A percentile compares a stretch with the other conserved stretches of the same genome.
Evolutionary conservation across 768 basidiomycete genomes (phyloP).

Genomic region (Boletus patriciae): DNA sequence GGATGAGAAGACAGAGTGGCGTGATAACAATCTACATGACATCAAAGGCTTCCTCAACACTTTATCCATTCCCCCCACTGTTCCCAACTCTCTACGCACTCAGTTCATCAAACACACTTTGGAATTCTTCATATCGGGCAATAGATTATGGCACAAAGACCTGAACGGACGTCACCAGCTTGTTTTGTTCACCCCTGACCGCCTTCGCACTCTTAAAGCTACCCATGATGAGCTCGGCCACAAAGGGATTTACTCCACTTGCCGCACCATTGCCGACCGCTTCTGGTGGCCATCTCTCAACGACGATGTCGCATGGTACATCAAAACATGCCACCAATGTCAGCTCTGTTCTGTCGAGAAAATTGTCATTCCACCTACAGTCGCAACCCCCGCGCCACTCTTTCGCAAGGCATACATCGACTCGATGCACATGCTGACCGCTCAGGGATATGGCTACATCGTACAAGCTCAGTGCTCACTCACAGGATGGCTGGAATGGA

Average conservation of each 20-base stretch:
- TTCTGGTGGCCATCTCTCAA: slow-evolving; percentile 35
- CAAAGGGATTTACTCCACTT: slow-evolving; percentile 4
- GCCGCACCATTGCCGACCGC: slow-evolving; percentile 7
- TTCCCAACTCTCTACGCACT: background rate
- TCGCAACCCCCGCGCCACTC: background rate
- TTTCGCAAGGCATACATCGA: no score
- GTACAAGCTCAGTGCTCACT: no score
- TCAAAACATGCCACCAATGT: slow-evolving; percentile 41
- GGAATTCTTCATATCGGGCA: slow-evolving; percentile 19
- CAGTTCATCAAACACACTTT: background rate
- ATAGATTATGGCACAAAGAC: slow-evolving; percentile 25
- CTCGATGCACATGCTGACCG: no score
- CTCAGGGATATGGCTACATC: no score
- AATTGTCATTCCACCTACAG: slow-evolving; percentile 24
- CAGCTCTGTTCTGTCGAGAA: slow-evolving; percentile 28
- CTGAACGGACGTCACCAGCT: slow-evolving; percentile 23
- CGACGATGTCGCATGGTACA: slow-evolving; percentile 32
- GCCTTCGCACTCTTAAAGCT: background rate
- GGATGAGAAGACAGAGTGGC: background rate
- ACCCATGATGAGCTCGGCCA: slow-evolving; percentile 5
- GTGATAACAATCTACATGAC: background rate
- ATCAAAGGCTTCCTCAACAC: background rate
- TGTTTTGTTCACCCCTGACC: slow-evolving; percentile 7
- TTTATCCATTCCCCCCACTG: background rate
- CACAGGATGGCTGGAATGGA: no score